Conservation (phyloP, 345 rosid species). For the Kandelia obovata region DNA sequence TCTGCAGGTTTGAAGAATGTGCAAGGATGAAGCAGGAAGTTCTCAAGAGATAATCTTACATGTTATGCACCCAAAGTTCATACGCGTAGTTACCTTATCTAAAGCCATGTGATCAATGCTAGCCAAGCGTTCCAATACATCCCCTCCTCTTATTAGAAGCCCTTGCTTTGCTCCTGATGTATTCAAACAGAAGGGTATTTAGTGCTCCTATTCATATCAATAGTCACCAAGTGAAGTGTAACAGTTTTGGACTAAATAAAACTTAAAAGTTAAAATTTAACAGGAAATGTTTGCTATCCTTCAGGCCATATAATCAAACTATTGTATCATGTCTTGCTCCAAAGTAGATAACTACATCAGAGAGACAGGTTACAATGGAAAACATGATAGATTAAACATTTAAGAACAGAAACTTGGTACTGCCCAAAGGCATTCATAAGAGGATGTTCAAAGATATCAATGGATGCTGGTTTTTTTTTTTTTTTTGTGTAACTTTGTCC, state of each 20-base stretch:
- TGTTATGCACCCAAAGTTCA: too few species aligned
- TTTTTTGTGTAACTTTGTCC: not conserved
- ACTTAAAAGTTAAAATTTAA: too few species aligned
- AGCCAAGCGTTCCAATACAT: slow-evolving; percentile 89
- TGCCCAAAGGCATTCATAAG: too few species aligned
- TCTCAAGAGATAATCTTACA: not conserved
- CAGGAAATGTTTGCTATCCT: too few species aligned
- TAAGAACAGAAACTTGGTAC: too few species aligned
- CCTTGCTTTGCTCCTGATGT: slow-evolving; percentile 90
- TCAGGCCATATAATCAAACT: too few species aligned
- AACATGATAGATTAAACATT: too few species aligned
- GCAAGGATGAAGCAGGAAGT: not conserved
- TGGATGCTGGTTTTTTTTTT: not conserved
- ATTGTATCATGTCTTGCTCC: too few species aligned
- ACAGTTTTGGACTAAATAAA: too few species aligned
- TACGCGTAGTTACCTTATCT: slow-evolving; percentile 64
- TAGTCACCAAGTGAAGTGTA: too few species aligned
- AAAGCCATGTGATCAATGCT: slow-evolving; percentile 68
- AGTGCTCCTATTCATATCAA: not conserved
- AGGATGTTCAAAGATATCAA: not conserved
- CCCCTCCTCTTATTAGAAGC: slow-evolving; percentile 94
- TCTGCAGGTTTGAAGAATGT: slow-evolving; percentile 40
- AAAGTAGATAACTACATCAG: too few species aligned
- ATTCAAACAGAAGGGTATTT: slow-evolving; percentile 20
- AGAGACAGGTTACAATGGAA: too few species aligned